Percentiles rank a stretch among this genome's conserved stretches.
Evolutionary conservation across 2,329 filamentous ascomycete genomes (phyloP).

Genomic region (Gaeumannomyces tritici): DNA sequence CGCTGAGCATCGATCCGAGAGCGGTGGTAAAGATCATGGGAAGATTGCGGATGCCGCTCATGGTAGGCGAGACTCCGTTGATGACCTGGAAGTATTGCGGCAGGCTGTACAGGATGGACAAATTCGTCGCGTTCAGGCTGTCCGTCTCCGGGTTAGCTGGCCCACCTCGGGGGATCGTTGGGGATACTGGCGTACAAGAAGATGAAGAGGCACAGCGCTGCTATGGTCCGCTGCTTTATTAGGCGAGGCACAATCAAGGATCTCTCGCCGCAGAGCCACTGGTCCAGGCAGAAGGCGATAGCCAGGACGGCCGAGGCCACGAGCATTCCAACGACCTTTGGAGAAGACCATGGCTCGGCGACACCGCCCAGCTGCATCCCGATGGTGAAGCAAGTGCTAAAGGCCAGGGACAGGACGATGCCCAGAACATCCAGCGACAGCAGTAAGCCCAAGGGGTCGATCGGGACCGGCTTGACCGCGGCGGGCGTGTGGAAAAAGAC

Average conservation of each 20-base stretch:
- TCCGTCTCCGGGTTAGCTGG: no score
- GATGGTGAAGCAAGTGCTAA: not conserved
- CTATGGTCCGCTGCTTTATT: not conserved
- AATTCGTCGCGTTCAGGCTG: not conserved
- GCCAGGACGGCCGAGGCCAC: not conserved
- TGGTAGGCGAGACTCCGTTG: constrained; percentile 24
- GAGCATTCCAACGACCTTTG: not conserved
- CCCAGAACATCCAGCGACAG: not conserved
- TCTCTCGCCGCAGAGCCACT: not conserved
- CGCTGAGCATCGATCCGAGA: constrained; percentile 23
- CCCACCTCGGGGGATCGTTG: no score
- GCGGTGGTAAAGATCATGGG: constrained; percentile 28
- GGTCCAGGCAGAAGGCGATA: not conserved
- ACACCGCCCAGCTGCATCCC: not conserved
- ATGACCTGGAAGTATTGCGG: constrained; percentile 44
- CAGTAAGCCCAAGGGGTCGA: not conserved
- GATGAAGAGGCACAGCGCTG: not conserved
- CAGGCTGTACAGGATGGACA: constrained; percentile 21
- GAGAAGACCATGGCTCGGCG: not conserved
- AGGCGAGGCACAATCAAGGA: not conserved
- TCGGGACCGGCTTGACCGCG: not conserved
- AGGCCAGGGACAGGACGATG: not conserved
- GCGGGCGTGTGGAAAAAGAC: not conserved
- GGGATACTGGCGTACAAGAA: not conserved
- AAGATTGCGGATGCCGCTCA: constrained; percentile 28